phyloP scores from a whole-genome alignment of 352 stramenopile genomes.

The Phytophthora melonis region DNA sequence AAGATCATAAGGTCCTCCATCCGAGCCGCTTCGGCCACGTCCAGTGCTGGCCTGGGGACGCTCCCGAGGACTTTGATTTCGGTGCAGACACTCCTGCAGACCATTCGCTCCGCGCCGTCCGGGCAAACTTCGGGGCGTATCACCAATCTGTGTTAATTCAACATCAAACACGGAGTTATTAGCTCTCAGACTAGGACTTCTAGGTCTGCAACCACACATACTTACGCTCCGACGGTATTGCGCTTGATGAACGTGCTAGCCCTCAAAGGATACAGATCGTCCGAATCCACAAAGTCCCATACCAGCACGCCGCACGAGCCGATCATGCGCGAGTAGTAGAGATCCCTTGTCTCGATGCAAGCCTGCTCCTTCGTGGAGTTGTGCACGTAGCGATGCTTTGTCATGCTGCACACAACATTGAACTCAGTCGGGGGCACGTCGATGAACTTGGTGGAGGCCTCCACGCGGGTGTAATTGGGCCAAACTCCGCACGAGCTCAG shows the following conservation, averaged over 20 bases:
- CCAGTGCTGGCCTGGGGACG: conserved; percentile 8
- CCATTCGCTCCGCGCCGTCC: conserved; percentile 37
- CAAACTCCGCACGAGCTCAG: conserved; percentile 37
- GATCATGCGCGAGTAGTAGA: conserved; percentile 43
- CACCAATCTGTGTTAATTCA: conserved; percentile 20
- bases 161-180: neutral
- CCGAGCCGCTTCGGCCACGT: conserved; percentile 27
- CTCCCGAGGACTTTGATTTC: conserved; percentile 33
- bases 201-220: too few relatives aligned
- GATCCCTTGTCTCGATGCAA: conserved; percentile 30
- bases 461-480: conserved; percentile 37
- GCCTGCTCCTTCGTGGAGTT: conserved; percentile 28
- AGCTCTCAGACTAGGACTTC: too few relatives aligned
- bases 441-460: conserved; percentile 23
- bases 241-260: conserved; percentile 38
- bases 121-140: conserved; percentile 31
- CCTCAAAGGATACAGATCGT: conserved; percentile 45
- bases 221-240: conserved; percentile 49
- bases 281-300: conserved; percentile 54
- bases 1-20: conserved; percentile 36
- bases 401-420: conserved; percentile 15
- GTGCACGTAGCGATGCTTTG: conserved; percentile 29
- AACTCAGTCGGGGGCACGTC: conserved; percentile 32
- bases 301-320: conserved; percentile 44
- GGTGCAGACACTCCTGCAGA: conserved; percentile 36